phyloP scores from a whole-genome alignment of 2,329 filamentous ascomycete genomes.

The Trichoderma sp. region DNA sequence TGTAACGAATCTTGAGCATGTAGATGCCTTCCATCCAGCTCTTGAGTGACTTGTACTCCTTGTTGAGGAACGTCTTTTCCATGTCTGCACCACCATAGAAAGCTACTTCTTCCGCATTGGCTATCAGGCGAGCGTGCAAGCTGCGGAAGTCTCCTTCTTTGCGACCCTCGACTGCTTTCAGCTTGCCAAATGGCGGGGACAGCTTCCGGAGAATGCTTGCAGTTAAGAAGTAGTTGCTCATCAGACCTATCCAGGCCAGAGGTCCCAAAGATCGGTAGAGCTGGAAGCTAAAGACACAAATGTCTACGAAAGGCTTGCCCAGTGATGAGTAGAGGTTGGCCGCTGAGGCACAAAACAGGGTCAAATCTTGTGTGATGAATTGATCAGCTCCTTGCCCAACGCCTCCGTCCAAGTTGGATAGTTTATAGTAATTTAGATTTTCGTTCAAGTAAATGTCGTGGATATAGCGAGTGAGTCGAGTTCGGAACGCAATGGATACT shows the following conservation, averaged over 20 bases:
- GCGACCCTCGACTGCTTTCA: conserved; percentile 93
- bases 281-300: conserved; percentile 98
- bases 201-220: conserved; percentile 85
- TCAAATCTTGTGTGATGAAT: conserved; percentile 96
- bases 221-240: conserved; percentile 93
- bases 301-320: conserved; percentile 96
- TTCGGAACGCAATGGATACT: conserved; percentile 97
- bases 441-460: conserved; percentile 96
- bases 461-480: conserved; percentile 91
- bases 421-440: conserved; percentile 94
- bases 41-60: conserved; percentile 89
- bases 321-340: conserved; percentile 93
- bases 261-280: conserved; percentile 90
- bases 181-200: conserved; percentile 93
- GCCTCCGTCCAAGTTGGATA: conserved; percentile 89
- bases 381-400: conserved; percentile 92
- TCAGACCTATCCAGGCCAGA: conserved; percentile 79
- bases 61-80: conserved; percentile 89
- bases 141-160: conserved; percentile 95
- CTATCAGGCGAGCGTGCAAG: conserved; percentile 87
- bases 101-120: conserved; percentile 95
- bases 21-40: conserved; percentile 99
- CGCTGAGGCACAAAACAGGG: conserved; percentile 89
- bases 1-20: conserved; percentile 96
- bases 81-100: conserved; percentile 97